phyloP scores from a whole-genome alignment of 129 eudicot genomes.

The Rutidosis leptorrhynchoides region DNA sequence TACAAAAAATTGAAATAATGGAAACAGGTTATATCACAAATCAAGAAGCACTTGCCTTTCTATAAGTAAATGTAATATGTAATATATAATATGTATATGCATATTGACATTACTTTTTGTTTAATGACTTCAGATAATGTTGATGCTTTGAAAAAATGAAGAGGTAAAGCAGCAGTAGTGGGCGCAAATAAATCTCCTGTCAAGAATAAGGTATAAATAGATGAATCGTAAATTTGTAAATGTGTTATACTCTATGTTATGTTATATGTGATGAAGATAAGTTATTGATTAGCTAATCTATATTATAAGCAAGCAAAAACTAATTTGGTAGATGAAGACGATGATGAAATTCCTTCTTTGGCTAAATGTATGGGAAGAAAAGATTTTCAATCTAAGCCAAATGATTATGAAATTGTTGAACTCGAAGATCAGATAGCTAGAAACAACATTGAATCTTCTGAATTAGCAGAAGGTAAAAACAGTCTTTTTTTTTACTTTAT shows the following conservation, averaged over 20 bases:
- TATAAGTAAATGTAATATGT: neutral
- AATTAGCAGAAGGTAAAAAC: conserved; percentile 59
- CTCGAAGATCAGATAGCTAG: conserved; percentile 68
- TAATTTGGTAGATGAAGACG: conserved; percentile 37
- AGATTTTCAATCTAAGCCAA: conserved; percentile 27
- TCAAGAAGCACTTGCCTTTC: neutral
- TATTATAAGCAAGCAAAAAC: conserved; percentile 41
- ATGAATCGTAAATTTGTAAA: neutral
- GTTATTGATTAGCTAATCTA: neutral
- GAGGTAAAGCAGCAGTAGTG: conserved; percentile 49
- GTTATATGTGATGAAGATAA: neutral
- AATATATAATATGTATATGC: too few relatives aligned
- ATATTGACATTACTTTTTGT: neutral
- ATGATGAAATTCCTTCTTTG: conserved; percentile 45
- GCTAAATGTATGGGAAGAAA: conserved; percentile 61
- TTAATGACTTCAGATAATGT: conserved; percentile 4
- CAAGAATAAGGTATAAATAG: conserved; percentile 42
- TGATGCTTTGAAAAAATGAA: conserved; percentile 46
- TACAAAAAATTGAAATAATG: conserved; percentile 37
- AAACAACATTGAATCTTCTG: conserved; percentile 70
- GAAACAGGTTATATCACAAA: conserved; percentile 27
- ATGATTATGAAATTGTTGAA: conserved; percentile 46
- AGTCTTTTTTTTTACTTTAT: neutral
- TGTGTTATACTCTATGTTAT: neutral
- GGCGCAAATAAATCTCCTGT: conserved; percentile 71